phyloP scores from a whole-genome alignment of 2,329 filamentous ascomycete genomes.

The Paraphaeosphaeria sporulosa region DNA sequence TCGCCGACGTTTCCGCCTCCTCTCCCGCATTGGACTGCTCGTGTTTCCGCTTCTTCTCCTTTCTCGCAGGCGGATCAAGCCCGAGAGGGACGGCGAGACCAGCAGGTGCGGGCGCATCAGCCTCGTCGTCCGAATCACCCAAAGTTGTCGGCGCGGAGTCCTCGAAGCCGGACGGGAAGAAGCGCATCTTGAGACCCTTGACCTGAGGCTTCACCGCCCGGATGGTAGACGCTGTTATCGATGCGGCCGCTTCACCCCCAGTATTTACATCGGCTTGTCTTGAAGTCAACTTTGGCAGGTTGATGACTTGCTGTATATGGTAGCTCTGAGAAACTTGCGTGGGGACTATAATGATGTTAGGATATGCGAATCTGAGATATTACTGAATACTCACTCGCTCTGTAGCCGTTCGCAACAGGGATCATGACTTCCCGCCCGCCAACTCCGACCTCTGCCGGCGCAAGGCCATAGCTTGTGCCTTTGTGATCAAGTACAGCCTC shows the following conservation, averaged over 20 bases:
- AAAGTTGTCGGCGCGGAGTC: constrained; percentile 52
- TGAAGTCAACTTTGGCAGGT: constrained; percentile 56
- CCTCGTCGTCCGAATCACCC: constrained; percentile 53
- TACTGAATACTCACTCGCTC: constrained; percentile 56
- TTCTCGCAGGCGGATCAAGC: constrained; percentile 30
- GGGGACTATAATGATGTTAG: constrained; percentile 31
- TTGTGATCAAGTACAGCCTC: constrained; percentile 68
- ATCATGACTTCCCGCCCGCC: constrained; percentile 68
- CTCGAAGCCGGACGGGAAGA: constrained; percentile 69
- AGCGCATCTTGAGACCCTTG: constrained; percentile 71
- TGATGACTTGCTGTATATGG: constrained; percentile 70
- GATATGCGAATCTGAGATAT: not conserved
- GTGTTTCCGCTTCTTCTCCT: constrained; percentile 55
- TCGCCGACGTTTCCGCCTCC: constrained; percentile 38
- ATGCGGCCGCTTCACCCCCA: constrained; percentile 50
- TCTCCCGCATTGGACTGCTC: constrained; percentile 40
- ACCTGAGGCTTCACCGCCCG: constrained; percentile 70
- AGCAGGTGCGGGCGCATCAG: constrained; percentile 49
- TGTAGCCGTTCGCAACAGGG: constrained; percentile 65
- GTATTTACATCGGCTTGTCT: constrained; percentile 52
- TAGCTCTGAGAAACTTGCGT: constrained; percentile 64
- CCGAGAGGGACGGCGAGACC: constrained; percentile 35
- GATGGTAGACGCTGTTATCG: constrained; percentile 57
- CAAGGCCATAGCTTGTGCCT: constrained; percentile 68
- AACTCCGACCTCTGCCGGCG: constrained; percentile 59